These are phyloP conservation scores for Leccinum disarticulatum DNA, from an alignment of 768 basidiomycete genomes.

Conservation along the genomic window DNA sequence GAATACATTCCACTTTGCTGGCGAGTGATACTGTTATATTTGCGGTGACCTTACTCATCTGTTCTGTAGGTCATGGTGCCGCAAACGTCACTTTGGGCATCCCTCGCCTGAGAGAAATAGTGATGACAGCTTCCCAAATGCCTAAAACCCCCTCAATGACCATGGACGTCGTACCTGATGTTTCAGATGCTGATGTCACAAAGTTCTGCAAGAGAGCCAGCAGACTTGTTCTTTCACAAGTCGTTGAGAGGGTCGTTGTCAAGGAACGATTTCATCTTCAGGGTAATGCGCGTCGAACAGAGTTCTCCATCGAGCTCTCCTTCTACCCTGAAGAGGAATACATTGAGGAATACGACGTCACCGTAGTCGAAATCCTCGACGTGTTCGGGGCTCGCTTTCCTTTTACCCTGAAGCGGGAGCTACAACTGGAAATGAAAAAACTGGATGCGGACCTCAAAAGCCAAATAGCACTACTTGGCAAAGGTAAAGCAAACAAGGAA, in stretches of 20 bases:
- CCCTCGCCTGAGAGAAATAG: slow-evolving; percentile 96
- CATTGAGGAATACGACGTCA: slow-evolving; percentile 75
- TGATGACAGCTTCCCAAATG: slow-evolving; percentile 96
- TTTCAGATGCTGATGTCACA: slow-evolving; percentile 56
- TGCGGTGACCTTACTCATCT: slow-evolving; percentile 2
- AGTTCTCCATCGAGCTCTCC: slow-evolving; percentile 75
- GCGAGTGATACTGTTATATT: slow-evolving; percentile 40
- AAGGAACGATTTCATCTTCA: slow-evolving; percentile 72
- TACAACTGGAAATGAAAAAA: slow-evolving; percentile 82
- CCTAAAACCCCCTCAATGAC: slow-evolving; percentile 98
- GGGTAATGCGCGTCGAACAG: slow-evolving; percentile 67
- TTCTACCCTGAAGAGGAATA: slow-evolving; percentile 91
- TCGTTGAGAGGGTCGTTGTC: slow-evolving; percentile 81
- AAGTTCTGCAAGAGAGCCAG: slow-evolving; percentile 88
- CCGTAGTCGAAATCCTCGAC: slow-evolving; percentile 67
- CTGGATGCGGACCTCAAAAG: slow-evolving; percentile 74
- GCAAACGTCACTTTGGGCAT: slow-evolving; percentile 99
- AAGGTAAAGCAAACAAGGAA: slow-evolving; percentile 58
- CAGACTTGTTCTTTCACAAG: slow-evolving; percentile 81
- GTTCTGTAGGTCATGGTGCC: slow-evolving; percentile 84
- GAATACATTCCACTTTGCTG: slow-evolving; percentile 99
- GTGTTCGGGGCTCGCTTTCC: slow-evolving; percentile 78
- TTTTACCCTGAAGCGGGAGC: slow-evolving; percentile 78
- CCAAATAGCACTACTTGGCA: slow-evolving; percentile 80
- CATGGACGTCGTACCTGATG: slow-evolving; percentile 62